These are phyloP conservation scores for Magnusiomyces fungicola DNA, from an alignment of 1,139 yeast species.

Conservation along the genomic window DNA sequence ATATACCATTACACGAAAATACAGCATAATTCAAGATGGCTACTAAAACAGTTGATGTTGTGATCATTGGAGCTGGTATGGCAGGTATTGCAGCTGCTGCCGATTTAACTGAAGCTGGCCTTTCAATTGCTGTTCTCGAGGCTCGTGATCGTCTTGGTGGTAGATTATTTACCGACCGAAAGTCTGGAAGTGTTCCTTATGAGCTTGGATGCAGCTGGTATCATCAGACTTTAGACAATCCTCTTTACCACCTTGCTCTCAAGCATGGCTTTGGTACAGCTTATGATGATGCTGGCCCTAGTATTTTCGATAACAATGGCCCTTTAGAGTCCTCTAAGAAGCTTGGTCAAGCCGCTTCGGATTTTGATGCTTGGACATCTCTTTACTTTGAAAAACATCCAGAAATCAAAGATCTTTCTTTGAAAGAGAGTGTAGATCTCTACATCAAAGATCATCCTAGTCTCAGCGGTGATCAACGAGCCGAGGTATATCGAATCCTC, in stretches of 20 bases:
- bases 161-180: constrained; percentile 25
- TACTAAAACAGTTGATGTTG: constrained; percentile 7
- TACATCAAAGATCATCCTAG: constrained; percentile 43
- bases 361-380: constrained; percentile 55
- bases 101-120: constrained; percentile 40
- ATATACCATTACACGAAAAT: too few relatives aligned
- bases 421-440: constrained; percentile 43
- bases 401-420: constrained; percentile 38
- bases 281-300: constrained; percentile 43
- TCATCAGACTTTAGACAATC: constrained; percentile 69
- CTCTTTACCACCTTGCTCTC: constrained; percentile 33
- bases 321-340: constrained; percentile 32
- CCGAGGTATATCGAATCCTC: constrained; percentile 42
- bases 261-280: constrained; percentile 23
- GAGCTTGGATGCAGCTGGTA: constrained; percentile 90
- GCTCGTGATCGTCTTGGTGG: constrained; percentile 59
- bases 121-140: constrained; percentile 45
- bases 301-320: constrained; percentile 30
- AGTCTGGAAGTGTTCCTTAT: constrained; percentile 23
- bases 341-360: constrained; percentile 45
- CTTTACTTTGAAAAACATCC: constrained; percentile 9
- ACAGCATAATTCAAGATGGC: too few relatives aligned
- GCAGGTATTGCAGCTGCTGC: constrained; percentile 76
- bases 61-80: constrained; percentile 76
- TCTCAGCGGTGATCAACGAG: constrained; percentile 40